Conservation (phyloP, 2,329 filamentous ascomycete genomes). For the Westerdykella ornata region DNA sequence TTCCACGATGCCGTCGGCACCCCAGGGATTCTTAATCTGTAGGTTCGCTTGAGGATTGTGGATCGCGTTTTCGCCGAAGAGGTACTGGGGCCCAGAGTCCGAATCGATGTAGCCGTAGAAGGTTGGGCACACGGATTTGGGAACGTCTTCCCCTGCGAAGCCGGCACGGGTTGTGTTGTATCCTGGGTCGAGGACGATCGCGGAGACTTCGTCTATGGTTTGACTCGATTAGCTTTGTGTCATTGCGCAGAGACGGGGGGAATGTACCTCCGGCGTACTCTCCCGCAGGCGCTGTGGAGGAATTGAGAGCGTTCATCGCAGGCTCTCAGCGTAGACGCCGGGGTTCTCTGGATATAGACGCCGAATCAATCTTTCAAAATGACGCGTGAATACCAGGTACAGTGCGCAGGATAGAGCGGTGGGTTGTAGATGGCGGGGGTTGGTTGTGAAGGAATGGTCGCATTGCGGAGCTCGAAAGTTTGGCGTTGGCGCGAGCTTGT, state of each 20-base stretch:
- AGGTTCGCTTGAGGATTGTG: constrained; percentile 67
- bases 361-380: constrained; percentile 6
- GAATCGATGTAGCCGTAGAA: constrained; percentile 63
- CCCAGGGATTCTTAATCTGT: constrained; percentile 89
- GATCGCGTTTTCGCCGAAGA: constrained; percentile 89
- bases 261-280: constrained; percentile 43
- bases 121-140: constrained; percentile 86
- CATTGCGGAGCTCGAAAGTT: constrained; percentile 24
- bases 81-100: constrained; percentile 45
- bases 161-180: constrained; percentile 87
- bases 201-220: constrained; percentile 81
- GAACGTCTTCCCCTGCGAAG: constrained; percentile 95
- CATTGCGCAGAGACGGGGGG: constrained; percentile 4
- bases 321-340: constrained; percentile 4
- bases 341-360: not conserved
- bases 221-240: constrained; percentile 9
- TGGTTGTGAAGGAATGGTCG: constrained; percentile 23
- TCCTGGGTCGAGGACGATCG: constrained; percentile 91
- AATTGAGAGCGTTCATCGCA: constrained; percentile 35
- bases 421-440: constrained; percentile 16
- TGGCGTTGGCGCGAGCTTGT: constrained; percentile 13
- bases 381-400: constrained; percentile 20
- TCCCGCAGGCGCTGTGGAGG: constrained; percentile 36
- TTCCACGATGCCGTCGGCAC: constrained; percentile 79
- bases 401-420: constrained; percentile 5